A percentile compares a stretch with the other conserved stretches of the same genome.
Conservation (phyloP, 371 early-diverging fungal genomes). For the Mortierella sp. region DNA sequence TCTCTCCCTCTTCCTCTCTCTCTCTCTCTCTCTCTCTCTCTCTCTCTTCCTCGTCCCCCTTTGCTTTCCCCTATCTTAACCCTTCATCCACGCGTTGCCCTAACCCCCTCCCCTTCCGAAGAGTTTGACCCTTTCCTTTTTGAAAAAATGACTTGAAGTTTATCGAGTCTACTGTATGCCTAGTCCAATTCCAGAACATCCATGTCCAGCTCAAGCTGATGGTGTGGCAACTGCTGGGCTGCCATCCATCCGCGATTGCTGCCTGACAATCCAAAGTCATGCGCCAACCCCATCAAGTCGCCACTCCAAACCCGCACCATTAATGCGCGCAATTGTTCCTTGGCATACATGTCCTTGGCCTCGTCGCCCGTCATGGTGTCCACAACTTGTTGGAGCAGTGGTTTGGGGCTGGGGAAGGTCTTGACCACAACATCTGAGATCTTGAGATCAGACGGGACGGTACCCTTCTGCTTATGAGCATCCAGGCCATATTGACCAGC, state of each 20-base stretch:
- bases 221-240: too few species aligned
- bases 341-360: conserved; percentile 50
- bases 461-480: conserved; percentile 36
- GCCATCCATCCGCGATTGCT: not conserved
- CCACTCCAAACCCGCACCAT: conserved; percentile 42
- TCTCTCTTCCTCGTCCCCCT: not conserved
- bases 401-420: conserved; percentile 54
- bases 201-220: not conserved
- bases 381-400: conserved; percentile 33
- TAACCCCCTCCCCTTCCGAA: too few species aligned
- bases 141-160: too few species aligned
- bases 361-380: conserved; percentile 49
- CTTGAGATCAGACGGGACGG: conserved; percentile 30
- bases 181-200: not conserved
- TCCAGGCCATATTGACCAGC: conserved; percentile 56
- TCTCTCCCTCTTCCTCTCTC: not conserved
- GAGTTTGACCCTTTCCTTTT: too few species aligned
- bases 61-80: not conserved
- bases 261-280: conserved; percentile 16
- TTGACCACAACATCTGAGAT: conserved; percentile 48
- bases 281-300: conserved; percentile 31
- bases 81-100: too few species aligned
- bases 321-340: conserved; percentile 34
- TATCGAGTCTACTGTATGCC: too few species aligned
- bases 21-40: not conserved